Percentiles rank a stretch among this genome's conserved stretches.
Conservation (phyloP, 495 filamentous ascomycete species). For the Bryoglossum gracile region DNA sequence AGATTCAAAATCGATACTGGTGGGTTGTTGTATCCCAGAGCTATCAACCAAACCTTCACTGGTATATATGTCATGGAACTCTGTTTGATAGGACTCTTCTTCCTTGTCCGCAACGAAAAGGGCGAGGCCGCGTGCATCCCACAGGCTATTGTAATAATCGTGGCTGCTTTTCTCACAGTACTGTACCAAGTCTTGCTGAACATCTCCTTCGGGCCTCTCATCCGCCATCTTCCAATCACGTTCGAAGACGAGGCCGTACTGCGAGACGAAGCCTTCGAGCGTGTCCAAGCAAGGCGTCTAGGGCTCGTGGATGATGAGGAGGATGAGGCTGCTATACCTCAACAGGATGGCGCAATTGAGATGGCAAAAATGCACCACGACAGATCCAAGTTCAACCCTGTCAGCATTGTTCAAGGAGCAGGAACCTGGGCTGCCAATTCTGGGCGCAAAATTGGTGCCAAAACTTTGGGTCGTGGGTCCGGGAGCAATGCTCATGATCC, state of each 20-base stretch:
- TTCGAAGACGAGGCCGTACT: constrained; percentile 89
- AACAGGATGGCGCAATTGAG: constrained; percentile 49
- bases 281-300: constrained; percentile 59
- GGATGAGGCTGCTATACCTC: not conserved
- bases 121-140: constrained; percentile 58
- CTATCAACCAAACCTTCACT: constrained; percentile 93
- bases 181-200: constrained; percentile 80
- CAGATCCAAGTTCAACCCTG: constrained; percentile 33
- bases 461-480: constrained; percentile 27
- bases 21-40: constrained; percentile 83
- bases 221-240: constrained; percentile 88
- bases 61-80: constrained; percentile 94
- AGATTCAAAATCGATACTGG: constrained; percentile 90
- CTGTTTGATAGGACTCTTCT: constrained; percentile 84
- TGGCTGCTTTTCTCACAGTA: constrained; percentile 61
- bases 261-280: constrained; percentile 80
- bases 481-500: constrained; percentile 34
- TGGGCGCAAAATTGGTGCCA: constrained; percentile 7
- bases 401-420: constrained; percentile 38
- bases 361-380: constrained; percentile 29
- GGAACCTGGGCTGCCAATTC: constrained; percentile 38
- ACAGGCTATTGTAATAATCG: constrained; percentile 87
- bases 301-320: constrained; percentile 44
- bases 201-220: constrained; percentile 75
- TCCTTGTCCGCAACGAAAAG: constrained; percentile 62